Base-by-base conservation (phyloP, 2,329 filamentous ascomycete genomes). In the Immersiporthe knoxdaviesiana region DNA sequence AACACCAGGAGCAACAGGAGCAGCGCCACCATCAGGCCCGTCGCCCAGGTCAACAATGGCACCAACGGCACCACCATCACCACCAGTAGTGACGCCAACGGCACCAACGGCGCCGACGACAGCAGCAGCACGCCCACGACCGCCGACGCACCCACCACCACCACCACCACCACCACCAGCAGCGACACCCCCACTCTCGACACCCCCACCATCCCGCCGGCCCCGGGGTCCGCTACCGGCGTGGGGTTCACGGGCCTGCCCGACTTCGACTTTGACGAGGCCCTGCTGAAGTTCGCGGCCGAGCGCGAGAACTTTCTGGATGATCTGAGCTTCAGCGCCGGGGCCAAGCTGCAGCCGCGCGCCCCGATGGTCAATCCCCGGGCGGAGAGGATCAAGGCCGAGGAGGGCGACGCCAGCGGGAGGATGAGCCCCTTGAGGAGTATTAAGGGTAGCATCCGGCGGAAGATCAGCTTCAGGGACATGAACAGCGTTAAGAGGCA, bases 401-500 rank as follows among this genome's bases (percentile, higher is more conserved):
- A 94, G 56, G 94, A 97, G 72, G 83, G 72, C 62, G 83, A 85
- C 30, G 75, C 79, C 52, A 84, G 79, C 72, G 85, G 85, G 64
- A 82, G 84, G 72, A 80, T 84, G 77, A 88, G 85, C 77, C 86
- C 87, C 59, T 78, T 89, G 71, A 84, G 82, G 74, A 85, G 80
- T 76, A 88, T 89, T 74, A 78, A 92, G 89, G 95, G 95, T 59
- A 97, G 94, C 81, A 92, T 99, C 75, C 89, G 95, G 72, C 90
- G 96, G 79, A 93, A 96, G 76, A 92, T 99, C 80, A 97, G 95
- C 75, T 93, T 95, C 79, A 88, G 91, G 74, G 96, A 97, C 76
- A 97, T 98, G 92, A 97, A 92, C 81, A 98, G 94, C 81, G 87
- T 93, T 84, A 95, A 95, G 83, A 90, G 94, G 79, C 92, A 96